Base-by-base conservation (phyloP, 2,329 filamentous ascomycete species). In the Epichloe festucae region DNA sequence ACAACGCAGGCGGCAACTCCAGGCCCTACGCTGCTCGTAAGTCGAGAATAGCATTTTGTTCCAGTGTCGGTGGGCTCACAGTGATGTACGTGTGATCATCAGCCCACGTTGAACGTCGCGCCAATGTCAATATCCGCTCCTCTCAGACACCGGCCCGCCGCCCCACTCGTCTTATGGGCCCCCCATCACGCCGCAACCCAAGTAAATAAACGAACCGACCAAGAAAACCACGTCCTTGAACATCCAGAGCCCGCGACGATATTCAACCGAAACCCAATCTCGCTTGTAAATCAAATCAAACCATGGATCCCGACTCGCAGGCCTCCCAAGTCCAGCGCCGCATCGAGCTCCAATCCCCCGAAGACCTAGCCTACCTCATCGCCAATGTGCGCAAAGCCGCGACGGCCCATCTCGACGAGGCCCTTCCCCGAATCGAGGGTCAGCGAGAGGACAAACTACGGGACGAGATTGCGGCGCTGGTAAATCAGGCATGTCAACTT, bases 301-400 rank as follows among this genome's bases (percentile, higher is more conserved):
- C 46, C 55, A 70, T 70, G 67, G 63, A 65, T 55, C 60, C 64
- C 36, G 64, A 67, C 50, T 65, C 63, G 11, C 56, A 63, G 52
- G 59, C 65, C 52, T 61, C 66, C 8, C 64, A 70, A 39, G 66
- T 67, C 57, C 81, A 89, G 67, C 82, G 87, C 65, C 85, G 82
- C 69, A 85, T 91, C 65, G 87, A 90, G 70, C 79, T 91, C 49
- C 86, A 90, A 70, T 77, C 78, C n/a, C 81, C 81, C 42, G 80
- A 84, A 47, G 87, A 91, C 67, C 75, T 90, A 36, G 70, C 76
- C 52, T 87, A 83, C 67, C 77, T 91, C 31, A 75, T 86, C 59
- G 70, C 75, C 57, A 87, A 87, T 62, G 79, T 87, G 56, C 81
- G 82, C 62, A 75, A 75, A 65, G 81, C 82, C 52, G 85, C 86